Conservation (phyloP, 495 filamentous ascomycete species). For the Pyrenopolyporus hunteri region DNA sequence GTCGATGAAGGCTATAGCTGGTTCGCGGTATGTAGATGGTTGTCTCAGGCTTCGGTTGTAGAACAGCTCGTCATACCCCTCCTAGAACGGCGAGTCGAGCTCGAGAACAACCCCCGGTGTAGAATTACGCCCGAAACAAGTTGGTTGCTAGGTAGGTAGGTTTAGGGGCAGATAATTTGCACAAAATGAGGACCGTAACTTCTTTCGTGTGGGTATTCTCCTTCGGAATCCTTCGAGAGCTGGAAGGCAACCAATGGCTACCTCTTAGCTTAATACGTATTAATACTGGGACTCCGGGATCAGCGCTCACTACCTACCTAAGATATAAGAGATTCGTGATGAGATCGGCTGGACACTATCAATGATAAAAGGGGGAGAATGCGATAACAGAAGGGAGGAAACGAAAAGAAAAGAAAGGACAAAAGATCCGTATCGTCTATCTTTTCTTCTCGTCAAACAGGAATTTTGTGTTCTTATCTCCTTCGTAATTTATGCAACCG, state of each 20-base stretch:
- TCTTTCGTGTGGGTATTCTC: constrained; percentile 25
- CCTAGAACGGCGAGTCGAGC: neutral
- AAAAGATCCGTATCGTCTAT: neutral
- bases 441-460: constrained; percentile 1
- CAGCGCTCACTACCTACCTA: too few species aligned
- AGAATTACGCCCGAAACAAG: too few species aligned
- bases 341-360: constrained; percentile 2
- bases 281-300: constrained; percentile 7
- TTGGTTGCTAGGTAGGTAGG: too few species aligned
- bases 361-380: neutral
- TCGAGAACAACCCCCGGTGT: too few species aligned
- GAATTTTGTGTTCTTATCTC: too few species aligned
- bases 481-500: neutral
- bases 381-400: too few species aligned
- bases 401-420: too few species aligned
- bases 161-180: neutral
- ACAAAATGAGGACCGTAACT: constrained; percentile 1
- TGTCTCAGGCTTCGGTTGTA: constrained; percentile 29
- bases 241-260: constrained; percentile 4
- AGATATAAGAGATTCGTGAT: constrained; percentile 15
- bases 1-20: constrained; percentile 15
- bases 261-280: constrained; percentile 16
- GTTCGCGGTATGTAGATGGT: constrained; percentile 24
- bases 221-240: constrained; percentile 18
- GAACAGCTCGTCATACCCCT: constrained; percentile 28